Evolutionary conservation across 2,329 filamentous ascomycete species (phyloP), one percentile per base, ranked within the genome.

Genomic region (Colletotrichum simmondsii): DNA sequence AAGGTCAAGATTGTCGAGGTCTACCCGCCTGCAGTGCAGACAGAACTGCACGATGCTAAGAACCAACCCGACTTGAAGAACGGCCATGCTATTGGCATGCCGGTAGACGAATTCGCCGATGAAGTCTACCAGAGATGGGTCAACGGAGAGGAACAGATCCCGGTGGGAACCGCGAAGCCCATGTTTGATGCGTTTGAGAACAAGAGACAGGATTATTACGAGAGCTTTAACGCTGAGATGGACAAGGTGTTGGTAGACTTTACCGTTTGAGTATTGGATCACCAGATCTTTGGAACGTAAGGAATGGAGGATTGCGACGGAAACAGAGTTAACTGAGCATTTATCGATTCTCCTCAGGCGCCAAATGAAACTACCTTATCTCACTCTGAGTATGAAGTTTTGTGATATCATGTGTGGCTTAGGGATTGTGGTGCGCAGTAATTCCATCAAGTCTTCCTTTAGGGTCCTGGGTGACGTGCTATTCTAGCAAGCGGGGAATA

Each of bases 71-170:
- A 59, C 19, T 65, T 70, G 61, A 65, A 70, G 30, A 70, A 65
- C n/a, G 53, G 54, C 10, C 60, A 65, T 30, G 28, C 42, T 28
- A 70, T 84, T 42, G 83, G 83, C 0, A 83, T 84, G 74, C 78
- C 81, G 1, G 76, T 84, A 37, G 78, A 19, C 1, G 77, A 83
- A 28, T 90, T 86, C 73, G 81, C 79, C 1, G 81, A 87, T 1
- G 83, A 84, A 74, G 83, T 85, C 6, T 89, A 84, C 80, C 75
- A 78, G 5, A 84, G 81, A 2, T 75, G 89, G 57, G 71, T 76
- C 3, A 74, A 75, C 2, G 84, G 84, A 5, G 81, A 85, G n/a
- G 83, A 86, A 56, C 81, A 87, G 1, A 54, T 52, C 16, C 52
- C 66, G 2, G 66, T 58, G 5, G 66, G 53, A 28, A 65, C 66